Conservation (phyloP, 2,329 filamentous ascomycete species). For the Fusarium sp. region DNA sequence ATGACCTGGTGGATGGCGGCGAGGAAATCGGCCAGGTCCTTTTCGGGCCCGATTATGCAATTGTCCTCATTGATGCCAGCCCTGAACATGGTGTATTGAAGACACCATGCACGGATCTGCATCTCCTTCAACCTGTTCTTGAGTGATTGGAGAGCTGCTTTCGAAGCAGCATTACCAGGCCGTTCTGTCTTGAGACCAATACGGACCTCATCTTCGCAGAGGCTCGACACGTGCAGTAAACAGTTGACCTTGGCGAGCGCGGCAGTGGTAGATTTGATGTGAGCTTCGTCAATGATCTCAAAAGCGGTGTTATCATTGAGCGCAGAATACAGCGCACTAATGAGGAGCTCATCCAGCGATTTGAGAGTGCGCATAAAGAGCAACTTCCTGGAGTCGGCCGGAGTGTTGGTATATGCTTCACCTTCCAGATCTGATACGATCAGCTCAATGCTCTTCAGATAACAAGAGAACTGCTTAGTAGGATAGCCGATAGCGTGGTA, state of each 20-base stretch:
- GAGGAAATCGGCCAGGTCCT: slow-evolving; percentile 80
- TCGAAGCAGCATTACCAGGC: slow-evolving; percentile 61
- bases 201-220: slow-evolving; percentile 86
- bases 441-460: slow-evolving; percentile 84
- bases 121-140: slow-evolving; percentile 82
- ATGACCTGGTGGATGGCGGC: slow-evolving; percentile 84
- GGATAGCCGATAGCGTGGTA: slow-evolving; percentile 85
- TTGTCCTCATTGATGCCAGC: slow-evolving; percentile 76
- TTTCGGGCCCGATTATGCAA: slow-evolving; percentile 70
- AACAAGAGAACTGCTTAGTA: slow-evolving; percentile 88
- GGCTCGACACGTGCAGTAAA: slow-evolving; percentile 78
- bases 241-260: slow-evolving; percentile 76
- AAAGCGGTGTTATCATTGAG: slow-evolving; percentile 75
- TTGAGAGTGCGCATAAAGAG: slow-evolving; percentile 80
- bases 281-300: slow-evolving; percentile 83
- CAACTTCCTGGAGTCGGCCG: slow-evolving; percentile 71
- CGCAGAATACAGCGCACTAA: slow-evolving; percentile 73
- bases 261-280: slow-evolving; percentile 75
- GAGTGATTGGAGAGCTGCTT: slow-evolving; percentile 61
- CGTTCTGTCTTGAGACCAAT: slow-evolving; percentile 74
- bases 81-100: slow-evolving; percentile 83
- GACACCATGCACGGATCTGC: slow-evolving; percentile 85
- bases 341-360: slow-evolving; percentile 78
- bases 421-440: slow-evolving; percentile 69
- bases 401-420: slow-evolving; percentile 69